Base-by-base conservation (phyloP, 805 yeast genomes). In the Candida krabiensis region DNA sequence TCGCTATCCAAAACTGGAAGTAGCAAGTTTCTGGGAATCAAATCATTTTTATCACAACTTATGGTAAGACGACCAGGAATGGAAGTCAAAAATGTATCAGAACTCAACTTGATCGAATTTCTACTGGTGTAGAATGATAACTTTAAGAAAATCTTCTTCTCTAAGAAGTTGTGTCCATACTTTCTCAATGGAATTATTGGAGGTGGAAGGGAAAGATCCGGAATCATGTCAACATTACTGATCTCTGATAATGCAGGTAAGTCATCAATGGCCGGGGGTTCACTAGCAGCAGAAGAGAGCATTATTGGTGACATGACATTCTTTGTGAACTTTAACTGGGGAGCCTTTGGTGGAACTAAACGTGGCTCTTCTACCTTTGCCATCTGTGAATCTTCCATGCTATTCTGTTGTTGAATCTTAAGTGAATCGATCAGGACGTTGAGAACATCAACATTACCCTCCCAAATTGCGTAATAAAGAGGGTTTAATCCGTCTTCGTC, bases 161-260 rank as follows among this genome's bases (percentile, higher is more conserved):
- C 98, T 54, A 93, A 66, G 67, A 89, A 93, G 60, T 88, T 93
- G 63, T 93, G 99, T 12, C 99, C 99, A 58, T 93, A 93, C 52
- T 95, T 78, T 53, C 96, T 74, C 37, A 93, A 67, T 0, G 99
- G 99, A 35, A 93, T 79, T 37, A 93, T 87, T 3, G 99, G 99
- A 1, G 99, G 99, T 0, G 99, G 99, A 41, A 93, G 70, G 16
- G 89, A 79, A 33, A 93, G 73, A 52, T 88, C 96, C 0, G 99
- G 98, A 37, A 93, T 91, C 13, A 80, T 73, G 48, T 88, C 95
- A 6, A 77, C 66, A 37, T 71, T 75, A 19, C 46, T 52, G n/a
- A 50, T 35, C 15, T 53, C 60, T 4, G 55, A 32, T 4, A 34
- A 30, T 6, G 40, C 27, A 12, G 46, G 40, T 23, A 42, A 11